A percentile compares a stretch with the other conserved stretches of the same genome.
phyloP scores from a whole-genome alignment of 2,329 filamentous ascomycete genomes.

The Calcarisporium arbuscula region DNA sequence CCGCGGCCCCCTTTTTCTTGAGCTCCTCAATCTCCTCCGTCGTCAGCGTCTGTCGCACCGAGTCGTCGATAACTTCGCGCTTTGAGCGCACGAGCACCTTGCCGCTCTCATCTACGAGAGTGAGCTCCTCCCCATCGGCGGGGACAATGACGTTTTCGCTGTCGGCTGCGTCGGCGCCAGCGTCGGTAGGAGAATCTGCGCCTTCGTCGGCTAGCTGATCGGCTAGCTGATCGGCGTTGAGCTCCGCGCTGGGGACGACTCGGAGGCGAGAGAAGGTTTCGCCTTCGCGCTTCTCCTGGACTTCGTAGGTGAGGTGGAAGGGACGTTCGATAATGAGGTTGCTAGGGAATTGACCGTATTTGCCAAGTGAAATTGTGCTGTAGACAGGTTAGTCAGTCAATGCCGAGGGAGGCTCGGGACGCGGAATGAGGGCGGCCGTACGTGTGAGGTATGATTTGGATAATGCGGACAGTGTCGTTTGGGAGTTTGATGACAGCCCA shows the following conservation, averaged over 20 bases:
- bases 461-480: slow-evolving; percentile 49
- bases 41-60: slow-evolving; percentile 68
- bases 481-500: slow-evolving; percentile 57
- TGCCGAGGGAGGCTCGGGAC: neutral
- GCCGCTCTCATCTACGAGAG: slow-evolving; percentile 36
- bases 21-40: slow-evolving; percentile 70
- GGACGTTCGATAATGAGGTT: slow-evolving; percentile 89
- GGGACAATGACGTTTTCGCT: slow-evolving; percentile 34
- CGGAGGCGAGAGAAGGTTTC: slow-evolving; percentile 65
- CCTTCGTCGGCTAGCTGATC: slow-evolving; percentile 31
- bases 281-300: slow-evolving; percentile 63
- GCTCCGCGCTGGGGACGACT: slow-evolving; percentile 71
- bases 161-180: slow-evolving; percentile 21
- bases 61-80: slow-evolving; percentile 53
- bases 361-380: slow-evolving; percentile 82
- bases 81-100: slow-evolving; percentile 47
- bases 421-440: slow-evolving; percentile 24
- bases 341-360: slow-evolving; percentile 85
- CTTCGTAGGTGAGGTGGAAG: slow-evolving; percentile 85
- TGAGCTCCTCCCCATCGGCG: slow-evolving; percentile 34
- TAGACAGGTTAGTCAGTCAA: slow-evolving; percentile 19
- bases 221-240: slow-evolving; percentile 72
- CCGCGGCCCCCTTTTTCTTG: slow-evolving; percentile 66
- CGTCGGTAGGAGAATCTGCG: slow-evolving; percentile 15
- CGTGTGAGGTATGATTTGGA: slow-evolving; percentile 57